Conservation (phyloP, 306 rosid species). For the Citrullus amarus region DNA sequence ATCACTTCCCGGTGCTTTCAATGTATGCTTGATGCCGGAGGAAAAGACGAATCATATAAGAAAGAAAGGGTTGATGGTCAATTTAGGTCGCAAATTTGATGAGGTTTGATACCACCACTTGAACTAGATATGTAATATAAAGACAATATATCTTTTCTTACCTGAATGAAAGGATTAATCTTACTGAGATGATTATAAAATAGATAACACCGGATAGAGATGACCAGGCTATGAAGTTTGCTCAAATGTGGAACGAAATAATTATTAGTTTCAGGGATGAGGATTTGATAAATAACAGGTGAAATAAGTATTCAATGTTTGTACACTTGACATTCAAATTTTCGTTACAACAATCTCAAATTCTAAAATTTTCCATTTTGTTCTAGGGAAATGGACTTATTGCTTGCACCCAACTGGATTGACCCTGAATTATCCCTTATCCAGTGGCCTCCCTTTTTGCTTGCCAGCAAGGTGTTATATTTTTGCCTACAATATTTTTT, state of each 20-base stretch:
- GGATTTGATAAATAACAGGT: slow-evolving; percentile 81
- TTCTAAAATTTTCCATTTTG: slow-evolving; percentile 6
- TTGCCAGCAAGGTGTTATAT: slow-evolving; percentile 82
- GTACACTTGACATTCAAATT: slow-evolving; percentile 6
- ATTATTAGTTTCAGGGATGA: slow-evolving; percentile 85
- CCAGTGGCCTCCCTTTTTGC: slow-evolving; percentile 99
- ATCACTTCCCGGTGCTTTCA: slow-evolving; percentile 84
- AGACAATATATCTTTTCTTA: neutral
- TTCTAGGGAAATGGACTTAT: slow-evolving; percentile 80
- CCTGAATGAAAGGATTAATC: neutral
- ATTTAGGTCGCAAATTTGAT: slow-evolving; percentile 53
- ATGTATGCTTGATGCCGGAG: slow-evolving; percentile 55
- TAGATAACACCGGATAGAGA: slow-evolving; percentile 53
- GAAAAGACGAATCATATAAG: slow-evolving; percentile 35
- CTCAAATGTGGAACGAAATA: slow-evolving; percentile 89
- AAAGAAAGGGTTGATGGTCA: slow-evolving; percentile 51
- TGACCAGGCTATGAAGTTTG: slow-evolving; percentile 71
- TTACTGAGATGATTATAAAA: slow-evolving; percentile 11
- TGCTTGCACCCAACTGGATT: slow-evolving; percentile 83
- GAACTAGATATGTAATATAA: slow-evolving; percentile 2
- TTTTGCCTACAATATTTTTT: slow-evolving; percentile 10
- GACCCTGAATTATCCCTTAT: slow-evolving; percentile 57
- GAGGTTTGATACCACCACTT: slow-evolving; percentile 43
- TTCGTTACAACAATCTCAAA: neutral
- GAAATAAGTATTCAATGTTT: slow-evolving; percentile 8